Evolutionary conservation across 2,329 filamentous ascomycete species (phyloP).

Genomic region (Orbilia quercus): DNA sequence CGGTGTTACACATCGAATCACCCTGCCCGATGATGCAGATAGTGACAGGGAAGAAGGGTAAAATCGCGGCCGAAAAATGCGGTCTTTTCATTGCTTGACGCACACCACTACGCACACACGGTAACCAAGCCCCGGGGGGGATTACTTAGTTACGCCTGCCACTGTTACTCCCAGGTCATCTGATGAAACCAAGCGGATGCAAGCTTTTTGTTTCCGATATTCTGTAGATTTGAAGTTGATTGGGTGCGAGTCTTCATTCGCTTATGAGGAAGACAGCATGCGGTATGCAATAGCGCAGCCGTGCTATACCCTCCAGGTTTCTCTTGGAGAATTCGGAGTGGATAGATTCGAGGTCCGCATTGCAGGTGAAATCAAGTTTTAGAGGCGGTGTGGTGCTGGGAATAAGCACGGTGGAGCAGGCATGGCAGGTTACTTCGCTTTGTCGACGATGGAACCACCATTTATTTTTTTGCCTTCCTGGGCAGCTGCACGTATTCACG

Average conservation of each 20-base stretch:
- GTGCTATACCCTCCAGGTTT: constrained; percentile 31
- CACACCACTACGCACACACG: too few species aligned
- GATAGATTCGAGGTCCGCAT: constrained; percentile 6
- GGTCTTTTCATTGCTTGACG: background rate
- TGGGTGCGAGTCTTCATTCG: constrained; percentile 41
- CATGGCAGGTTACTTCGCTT: constrained; percentile 1
- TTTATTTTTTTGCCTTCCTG: too few species aligned
- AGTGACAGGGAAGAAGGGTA: constrained; percentile 41
- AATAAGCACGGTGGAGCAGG: background rate
- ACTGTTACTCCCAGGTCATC: constrained; percentile 44
- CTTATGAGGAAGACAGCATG: constrained; percentile 39
- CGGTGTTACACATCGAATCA: constrained; percentile 47
- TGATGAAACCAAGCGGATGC: constrained; percentile 51
- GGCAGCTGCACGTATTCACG: too few species aligned
- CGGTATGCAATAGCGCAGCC: constrained; percentile 30
- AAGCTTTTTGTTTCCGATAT: constrained; percentile 50
- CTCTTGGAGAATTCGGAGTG: constrained; percentile 9
- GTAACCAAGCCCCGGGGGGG: too few species aligned
- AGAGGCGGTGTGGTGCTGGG: background rate
- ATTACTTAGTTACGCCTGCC: too few species aligned
- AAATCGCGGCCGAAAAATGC: constrained; percentile 12
- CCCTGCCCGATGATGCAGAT: constrained; percentile 45
- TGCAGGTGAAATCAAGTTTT: constrained; percentile 11
- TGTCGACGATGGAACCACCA: background rate
- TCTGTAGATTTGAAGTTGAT: constrained; percentile 43